A percentile compares a stretch with the other conserved stretches of the same genome.
Evolutionary conservation across 177 flowering plant species (phyloP).

Genomic region (Vitis hybrid): DNA sequence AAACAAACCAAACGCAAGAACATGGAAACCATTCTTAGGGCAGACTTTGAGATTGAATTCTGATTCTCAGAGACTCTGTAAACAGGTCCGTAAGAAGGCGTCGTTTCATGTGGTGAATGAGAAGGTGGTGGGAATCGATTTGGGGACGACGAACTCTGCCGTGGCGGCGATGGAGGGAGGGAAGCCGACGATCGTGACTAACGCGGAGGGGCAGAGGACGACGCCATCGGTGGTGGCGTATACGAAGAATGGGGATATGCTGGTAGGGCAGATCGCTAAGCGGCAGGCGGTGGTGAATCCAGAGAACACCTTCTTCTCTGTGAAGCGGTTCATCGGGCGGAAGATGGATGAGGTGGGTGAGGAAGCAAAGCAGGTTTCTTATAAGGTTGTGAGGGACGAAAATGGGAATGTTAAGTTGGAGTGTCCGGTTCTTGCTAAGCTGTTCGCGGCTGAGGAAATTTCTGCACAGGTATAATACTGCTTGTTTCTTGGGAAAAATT

Average conservation of each 20-base stretch:
- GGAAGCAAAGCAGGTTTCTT: conserved; percentile 74
- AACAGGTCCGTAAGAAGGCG: too few relatives aligned
- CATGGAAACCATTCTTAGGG: too few relatives aligned
- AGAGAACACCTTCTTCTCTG: conserved; percentile 73
- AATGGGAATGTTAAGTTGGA: conserved; percentile 78
- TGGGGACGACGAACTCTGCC: conserved; percentile 76
- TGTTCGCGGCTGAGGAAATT: conserved; percentile 74
- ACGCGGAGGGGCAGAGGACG: conserved; percentile 74
- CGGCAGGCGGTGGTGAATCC: conserved; percentile 78
- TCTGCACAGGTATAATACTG: conserved; percentile 54
- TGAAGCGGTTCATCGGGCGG: conserved; percentile 79
- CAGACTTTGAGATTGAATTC: too few relatives aligned
- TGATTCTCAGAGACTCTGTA: too few relatives aligned
- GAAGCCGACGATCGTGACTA: conserved; percentile 72
- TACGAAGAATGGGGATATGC: conserved; percentile 61
- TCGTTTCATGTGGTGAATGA: conserved; percentile 36
- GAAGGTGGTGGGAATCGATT: conserved; percentile 73
- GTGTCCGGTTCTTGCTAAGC: conserved; percentile 64
- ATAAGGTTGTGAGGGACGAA: conserved; percentile 60
- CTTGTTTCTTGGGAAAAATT: background rate
- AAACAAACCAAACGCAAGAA: too few relatives aligned
- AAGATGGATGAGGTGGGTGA: conserved; percentile 69
- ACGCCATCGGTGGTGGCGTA: conserved; percentile 80
- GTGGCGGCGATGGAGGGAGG: conserved; percentile 86
- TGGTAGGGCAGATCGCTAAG: conserved; percentile 77